Evolutionary conservation across 2,329 filamentous ascomycete species (phyloP), one percentile per base, ranked within the genome.

Genomic region (Lizonia empirigonia): DNA sequence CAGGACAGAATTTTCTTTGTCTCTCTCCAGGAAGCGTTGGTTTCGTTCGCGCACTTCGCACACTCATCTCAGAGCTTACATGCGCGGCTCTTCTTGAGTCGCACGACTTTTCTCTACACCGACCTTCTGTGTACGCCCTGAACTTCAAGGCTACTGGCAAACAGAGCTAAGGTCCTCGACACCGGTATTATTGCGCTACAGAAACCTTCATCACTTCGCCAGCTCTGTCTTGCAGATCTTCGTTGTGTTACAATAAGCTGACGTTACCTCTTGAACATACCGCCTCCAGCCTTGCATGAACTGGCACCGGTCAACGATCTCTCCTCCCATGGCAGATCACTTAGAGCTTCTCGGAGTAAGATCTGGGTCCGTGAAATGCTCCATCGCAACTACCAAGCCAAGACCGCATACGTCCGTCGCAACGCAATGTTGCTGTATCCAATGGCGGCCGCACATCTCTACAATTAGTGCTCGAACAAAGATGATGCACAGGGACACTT

Each of bases 201-300:
- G 20, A 29, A 1, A 23, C 33, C 15, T 33, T n/a, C 7, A 23
- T 36, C n/a, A 18, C 15, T 32, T 33, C 27, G 30, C 36, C 26
- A 44, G 13, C 20, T 33, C 20, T 39, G 37, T 47, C 22, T 46
- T 18, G 22, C 29, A 20, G 32, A 42, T 42, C 42, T n/a, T 15
- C 32, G 10, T n/a, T 38, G 49, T 52, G 42, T 8, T 27, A 52
- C 49, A 16, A 47, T 52, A 47, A 52, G 49, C 49, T 52, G 49
- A 52, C 49, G n/a, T 29, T 34, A n/a, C 42, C 37, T 27, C 16
- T 9, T n/a, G 20, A 13, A 46, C 41, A 42, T 37, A 52, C 49
- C 42, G 49, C 49, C 42, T 47, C 42, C 49, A 52, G 49, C 32
- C 49, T 52, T 41, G 36, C 41, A 16, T 44, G 35, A 26, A 38